Conservation (phyloP, 768 basidiomycete species). For the Clathrus columnatus region DNA sequence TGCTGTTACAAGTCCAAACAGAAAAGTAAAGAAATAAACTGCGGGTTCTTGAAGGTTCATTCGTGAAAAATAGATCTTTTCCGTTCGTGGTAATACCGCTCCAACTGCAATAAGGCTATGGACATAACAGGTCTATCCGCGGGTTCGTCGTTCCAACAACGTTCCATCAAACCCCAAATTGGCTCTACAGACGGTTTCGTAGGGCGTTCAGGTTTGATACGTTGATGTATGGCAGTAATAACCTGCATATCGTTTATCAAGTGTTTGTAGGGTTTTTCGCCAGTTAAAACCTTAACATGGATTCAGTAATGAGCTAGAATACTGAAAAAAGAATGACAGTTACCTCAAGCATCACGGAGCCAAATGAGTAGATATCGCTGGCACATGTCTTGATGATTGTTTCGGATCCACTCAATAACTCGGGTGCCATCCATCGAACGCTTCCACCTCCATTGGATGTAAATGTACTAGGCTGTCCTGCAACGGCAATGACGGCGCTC, state of each 20-base stretch:
- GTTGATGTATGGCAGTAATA: not conserved
- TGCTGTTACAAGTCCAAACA: too few species aligned
- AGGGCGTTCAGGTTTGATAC: not conserved
- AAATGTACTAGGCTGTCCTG: not conserved
- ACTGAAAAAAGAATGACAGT: not conserved
- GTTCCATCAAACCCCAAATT: slow-evolving; percentile 9
- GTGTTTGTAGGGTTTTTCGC: slow-evolving; percentile 4
- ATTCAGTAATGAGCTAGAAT: not conserved
- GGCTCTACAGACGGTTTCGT: not conserved
- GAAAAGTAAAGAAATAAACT: too few species aligned
- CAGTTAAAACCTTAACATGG: not conserved
- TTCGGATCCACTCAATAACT: not conserved
- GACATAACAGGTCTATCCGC: slow-evolving; percentile 4
- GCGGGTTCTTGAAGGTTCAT: slow-evolving; percentile 28
- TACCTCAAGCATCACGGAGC: slow-evolving; percentile 9
- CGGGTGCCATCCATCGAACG: slow-evolving; percentile 10
- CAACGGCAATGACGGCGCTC: not conserved
- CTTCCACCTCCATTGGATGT: slow-evolving; percentile 1
- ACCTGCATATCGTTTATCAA: slow-evolving; percentile 1
- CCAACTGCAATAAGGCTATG: not conserved
- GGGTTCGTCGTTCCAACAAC: slow-evolving; percentile 3
- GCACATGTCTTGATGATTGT: not conserved
- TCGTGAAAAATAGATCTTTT: slow-evolving; percentile 19
- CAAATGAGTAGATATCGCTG: slow-evolving; percentile 8
- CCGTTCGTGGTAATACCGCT: not conserved